Base-by-base conservation (phyloP, 805 yeast genomes). In the Starmerella sp. region DNA sequence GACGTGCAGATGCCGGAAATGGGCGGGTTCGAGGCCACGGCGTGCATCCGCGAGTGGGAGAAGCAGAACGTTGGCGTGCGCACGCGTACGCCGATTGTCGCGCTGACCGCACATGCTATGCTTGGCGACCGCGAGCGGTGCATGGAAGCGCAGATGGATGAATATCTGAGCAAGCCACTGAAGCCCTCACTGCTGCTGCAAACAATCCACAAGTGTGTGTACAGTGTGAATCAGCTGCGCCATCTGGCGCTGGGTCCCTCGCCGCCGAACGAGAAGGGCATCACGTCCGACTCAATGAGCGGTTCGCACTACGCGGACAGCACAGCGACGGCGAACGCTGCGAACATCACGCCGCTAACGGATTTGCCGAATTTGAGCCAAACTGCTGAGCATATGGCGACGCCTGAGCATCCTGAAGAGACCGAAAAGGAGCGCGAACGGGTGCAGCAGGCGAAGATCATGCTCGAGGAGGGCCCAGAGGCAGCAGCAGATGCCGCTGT, bases 1-100 rank as follows among this genome's bases (percentile, higher is more conserved):
- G 95, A 87, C 71, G 95, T 87, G 46, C 96, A 87, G 68, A 87
- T 87, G 96, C 95, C 95, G 8, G 86, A 86, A 14, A 88, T 87
- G 93, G 95, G 95, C 32, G 96, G 96, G 0, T 87, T 87, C 67
- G 96, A 87, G 65, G 95, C 95, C 2, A 86, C 95, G 1, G 86
- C 83, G 48, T 80, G 81, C 68, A 87, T 87, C 53, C 75, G 96
- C 62, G 88, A 84, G 65, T 86, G 95, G 95, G 96, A 87, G 69
- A 80, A 78, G 72, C 84, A 83, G 69, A 77, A 81, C 22, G 82
- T 83, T 59, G 88, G 90, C 45, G 76, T 82, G 51, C 77, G 85
- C 35, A 81, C 83, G 57, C 76, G 95, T 56, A 84, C 91, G 0
- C 95, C 96, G 22, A 87, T 87, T 62, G 86, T 87, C 63, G 95